Base-by-base conservation (phyloP, 1,284 basidiomycete species). In the Ustilago tritici region DNA sequence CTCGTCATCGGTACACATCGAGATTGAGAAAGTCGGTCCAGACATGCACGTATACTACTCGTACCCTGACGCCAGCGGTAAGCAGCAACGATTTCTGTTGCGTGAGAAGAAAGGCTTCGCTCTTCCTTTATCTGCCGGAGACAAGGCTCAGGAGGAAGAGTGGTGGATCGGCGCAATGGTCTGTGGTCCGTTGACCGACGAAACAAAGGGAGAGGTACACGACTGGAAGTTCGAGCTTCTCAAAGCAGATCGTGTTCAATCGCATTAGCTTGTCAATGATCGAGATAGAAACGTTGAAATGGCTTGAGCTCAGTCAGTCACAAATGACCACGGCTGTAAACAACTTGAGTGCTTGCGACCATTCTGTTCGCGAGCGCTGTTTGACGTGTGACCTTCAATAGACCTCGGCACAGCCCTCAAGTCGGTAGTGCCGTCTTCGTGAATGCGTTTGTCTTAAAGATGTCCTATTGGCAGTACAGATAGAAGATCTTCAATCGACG, bases 111-210 rank as follows among this genome's bases (percentile, higher is more conserved):
- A 70, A 38, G 73, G 73, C 0, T 67, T 76, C 35, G 68, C 64
- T 7, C n/a, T 65, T 2, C 53, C 50, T 7, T 47, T 19, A 0
- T 28, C 31, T 8, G 35, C 32, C 9, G 19, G 2, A 10, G 23
- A 31, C 9, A 53, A 46, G 6, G 43, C 17, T 19, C 43, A 19
- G 19, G n/a, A 61, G 31, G 62, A 75, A 28, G 56, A 64, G 19
- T 76, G 73, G 73, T 67, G 73, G 73, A 12, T 76, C n/a, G 73
- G 73, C n/a, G 64, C 40, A 1, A 70, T 76, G 68, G 73, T 76
- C 23, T 76, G 73, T 34, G 73, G 73, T 0, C 73, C 73, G 1
- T 38, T 63, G 23, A 50, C 47, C 36, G 46, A 70, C 17, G 19
- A 8, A 0, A 76, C 73, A 0, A 0, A 61, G 23, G 71, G 71